These are phyloP conservation scores for Colletotrichum simmondsii DNA, from an alignment of 2,329 filamentous ascomycete genomes.

Conservation along the genomic window DNA sequence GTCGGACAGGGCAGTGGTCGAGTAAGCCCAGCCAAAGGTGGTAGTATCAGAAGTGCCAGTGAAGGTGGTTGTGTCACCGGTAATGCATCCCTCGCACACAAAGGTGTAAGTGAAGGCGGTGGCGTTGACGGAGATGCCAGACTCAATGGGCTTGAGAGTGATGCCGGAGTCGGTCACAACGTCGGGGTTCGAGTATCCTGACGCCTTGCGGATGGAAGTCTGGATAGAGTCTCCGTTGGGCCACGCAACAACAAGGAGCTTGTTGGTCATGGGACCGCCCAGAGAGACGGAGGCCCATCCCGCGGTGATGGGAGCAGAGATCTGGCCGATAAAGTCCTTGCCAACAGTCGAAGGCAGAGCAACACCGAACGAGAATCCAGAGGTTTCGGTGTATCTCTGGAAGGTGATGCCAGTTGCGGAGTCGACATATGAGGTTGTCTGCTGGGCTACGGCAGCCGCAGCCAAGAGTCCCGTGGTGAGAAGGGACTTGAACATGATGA, in stretches of 20 bases:
- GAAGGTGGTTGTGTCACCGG: constrained; percentile 41
- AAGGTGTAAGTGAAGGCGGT: constrained; percentile 62
- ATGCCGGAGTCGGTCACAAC: constrained; percentile 49
- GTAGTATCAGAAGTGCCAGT: constrained; percentile 19
- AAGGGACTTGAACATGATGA: constrained; percentile 30
- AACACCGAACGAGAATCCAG: constrained; percentile 27
- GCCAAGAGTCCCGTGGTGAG: constrained; percentile 24
- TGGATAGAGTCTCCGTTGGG: constrained; percentile 51
- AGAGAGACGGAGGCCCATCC: constrained; percentile 42
- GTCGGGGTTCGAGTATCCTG: constrained; percentile 52
- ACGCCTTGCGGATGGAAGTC: constrained; percentile 37
- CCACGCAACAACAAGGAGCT: constrained; percentile 57
- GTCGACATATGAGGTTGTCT: constrained; percentile 27
- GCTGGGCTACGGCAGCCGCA: constrained; percentile 29
- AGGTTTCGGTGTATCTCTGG: constrained; percentile 26
- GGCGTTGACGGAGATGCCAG: constrained; percentile 57
- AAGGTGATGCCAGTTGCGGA: constrained; percentile 25
- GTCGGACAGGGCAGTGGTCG: constrained; percentile 34
- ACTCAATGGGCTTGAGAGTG: constrained; percentile 53
- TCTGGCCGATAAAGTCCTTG: constrained; percentile 35
- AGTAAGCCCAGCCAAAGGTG: constrained; percentile 34
- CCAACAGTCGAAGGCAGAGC: constrained; percentile 27
- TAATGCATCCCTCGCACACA: constrained; percentile 54
- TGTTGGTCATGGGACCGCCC: constrained; percentile 54
- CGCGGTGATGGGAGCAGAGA: constrained; percentile 26